Conservation (phyloP, 148 eudicot genomes). For the Silene uniflora region DNA sequence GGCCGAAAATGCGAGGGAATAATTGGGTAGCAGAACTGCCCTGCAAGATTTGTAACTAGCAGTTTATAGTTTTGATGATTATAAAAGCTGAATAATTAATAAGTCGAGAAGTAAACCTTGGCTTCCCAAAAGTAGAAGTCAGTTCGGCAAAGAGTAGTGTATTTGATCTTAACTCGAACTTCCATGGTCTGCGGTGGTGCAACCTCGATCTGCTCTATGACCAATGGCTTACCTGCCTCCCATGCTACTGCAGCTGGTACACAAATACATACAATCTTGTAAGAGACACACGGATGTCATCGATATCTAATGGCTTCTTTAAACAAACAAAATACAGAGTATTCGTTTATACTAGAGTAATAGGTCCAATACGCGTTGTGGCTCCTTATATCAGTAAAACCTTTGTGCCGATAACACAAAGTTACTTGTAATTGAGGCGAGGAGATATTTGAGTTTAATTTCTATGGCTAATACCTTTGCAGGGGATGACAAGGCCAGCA, state of each 20-base stretch:
- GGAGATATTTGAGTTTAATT: neutral
- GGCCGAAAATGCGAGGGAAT: constrained; percentile 47
- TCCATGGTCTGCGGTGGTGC: constrained; percentile 45
- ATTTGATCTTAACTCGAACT: constrained; percentile 40
- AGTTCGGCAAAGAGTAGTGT: constrained; percentile 36
- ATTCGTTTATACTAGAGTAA: too few species aligned
- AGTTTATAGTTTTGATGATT: neutral
- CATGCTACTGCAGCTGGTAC: constrained; percentile 38
- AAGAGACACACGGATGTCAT: neutral
- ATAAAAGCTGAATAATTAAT: too few species aligned
- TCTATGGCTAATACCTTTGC: constrained; percentile 27
- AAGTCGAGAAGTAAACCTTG: constrained; percentile 22
- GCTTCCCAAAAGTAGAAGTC: constrained; percentile 44
- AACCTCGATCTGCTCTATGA: constrained; percentile 39
- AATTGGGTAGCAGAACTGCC: constrained; percentile 27
- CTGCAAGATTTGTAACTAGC: constrained; percentile 8
- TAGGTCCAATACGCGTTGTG: too few species aligned
- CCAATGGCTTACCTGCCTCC: constrained; percentile 46
- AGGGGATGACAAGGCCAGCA: constrained; percentile 41
- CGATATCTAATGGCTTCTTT: too few species aligned
- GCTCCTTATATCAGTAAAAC: too few species aligned
- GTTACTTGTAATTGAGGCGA: too few species aligned
- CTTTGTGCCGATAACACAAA: too few species aligned
- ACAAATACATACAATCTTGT: neutral
- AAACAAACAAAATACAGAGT: too few species aligned